Base-by-base conservation (phyloP, 805 yeast genomes). In the Ogataea ganodermae region DNA sequence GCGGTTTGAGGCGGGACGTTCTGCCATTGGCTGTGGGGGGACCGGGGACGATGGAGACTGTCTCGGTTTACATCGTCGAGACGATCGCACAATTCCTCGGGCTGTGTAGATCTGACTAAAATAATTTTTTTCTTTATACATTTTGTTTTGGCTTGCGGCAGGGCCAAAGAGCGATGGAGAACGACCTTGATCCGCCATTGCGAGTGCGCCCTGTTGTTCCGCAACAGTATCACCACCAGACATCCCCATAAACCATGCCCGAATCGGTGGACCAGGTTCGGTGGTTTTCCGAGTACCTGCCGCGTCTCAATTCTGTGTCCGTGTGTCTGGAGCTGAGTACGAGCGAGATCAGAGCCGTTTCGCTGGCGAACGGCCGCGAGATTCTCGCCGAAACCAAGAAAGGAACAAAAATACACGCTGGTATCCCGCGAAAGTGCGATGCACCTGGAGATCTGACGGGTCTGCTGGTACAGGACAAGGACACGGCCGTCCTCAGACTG, bases 221-320 rank as follows among this genome's bases (percentile, higher is more conserved):
- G 24, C 24, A n/a, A n/a, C n/a, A n/a, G n/a, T n/a, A n/a, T n/a
- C n/a, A n/a, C n/a, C n/a, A n/a, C n/a, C n/a, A n/a, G n/a, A n/a
- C n/a, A n/a, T n/a, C n/a, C n/a, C 14, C 18, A 14, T 17, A 16
- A 8, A n/a, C 9, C 21, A 33, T 33, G 36, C 36, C 36, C 13
- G 23, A 31, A 16, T 5, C 14, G 17, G 9, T 33, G 23, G n/a
- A 6, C 12, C 21, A 23, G 2, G 9, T 17, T 5, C 42, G 31
- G 13, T 38, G 42, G 42, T 38, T 38, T 26, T 16, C 42, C 18
- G 42, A 38, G 50, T 60, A 51, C 35, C 45, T 63, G 3, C 67
- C 67, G 1, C 45, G 65, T 30, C 42, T 62, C 1, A 51, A 53
- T 12, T 42, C 53, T 16, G 44, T 59, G 16, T 53, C 60, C 9